phyloP scores from a whole-genome alignment of 1,284 basidiomycete genomes.

The Sparassis latifolia region DNA sequence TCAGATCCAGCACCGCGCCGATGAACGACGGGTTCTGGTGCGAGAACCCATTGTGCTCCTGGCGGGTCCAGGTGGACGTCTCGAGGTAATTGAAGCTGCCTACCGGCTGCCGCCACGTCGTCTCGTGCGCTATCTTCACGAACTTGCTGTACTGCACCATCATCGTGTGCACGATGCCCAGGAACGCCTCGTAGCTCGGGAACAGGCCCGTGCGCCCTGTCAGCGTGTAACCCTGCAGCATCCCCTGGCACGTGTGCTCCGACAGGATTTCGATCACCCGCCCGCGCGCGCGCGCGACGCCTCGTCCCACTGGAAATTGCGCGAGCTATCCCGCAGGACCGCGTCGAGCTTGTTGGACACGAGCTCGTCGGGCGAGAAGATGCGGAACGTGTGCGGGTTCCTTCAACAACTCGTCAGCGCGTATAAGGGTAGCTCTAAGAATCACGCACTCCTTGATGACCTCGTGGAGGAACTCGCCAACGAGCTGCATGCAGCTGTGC shows the following conservation, averaged over 20 bases:
- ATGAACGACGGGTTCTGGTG: constrained; percentile 87
- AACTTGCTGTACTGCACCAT: constrained; percentile 85
- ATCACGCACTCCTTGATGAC: constrained; percentile 48
- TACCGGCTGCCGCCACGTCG: constrained; percentile 65
- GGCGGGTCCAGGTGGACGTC: constrained; percentile 82
- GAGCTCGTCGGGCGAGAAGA: constrained; percentile 92
- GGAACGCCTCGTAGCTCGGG: constrained; percentile 85
- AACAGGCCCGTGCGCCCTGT: constrained; percentile 80
- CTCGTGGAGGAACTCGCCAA: constrained; percentile 53
- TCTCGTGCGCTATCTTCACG: constrained; percentile 75
- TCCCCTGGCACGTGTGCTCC: constrained; percentile 85
- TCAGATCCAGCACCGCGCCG: constrained; percentile 74
- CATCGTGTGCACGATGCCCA: constrained; percentile 76
- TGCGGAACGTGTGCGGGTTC: constrained; percentile 74
- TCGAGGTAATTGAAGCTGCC: constrained; percentile 83
- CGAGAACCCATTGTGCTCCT: constrained; percentile 77
- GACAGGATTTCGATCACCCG: constrained; percentile 84
- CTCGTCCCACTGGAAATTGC: constrained; percentile 82
- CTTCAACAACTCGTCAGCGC: constrained; percentile 24
- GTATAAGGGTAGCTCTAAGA: not conserved
- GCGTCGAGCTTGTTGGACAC: constrained; percentile 85
- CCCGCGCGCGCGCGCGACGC: constrained; percentile 56
- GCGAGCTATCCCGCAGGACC: constrained; percentile 55
- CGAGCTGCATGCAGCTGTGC: constrained; percentile 73
- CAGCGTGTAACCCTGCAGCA: constrained; percentile 81